A percentile compares a stretch with the other conserved stretches of the same genome.
These are phyloP conservation scores for Colletotrichum tamarilloi DNA, from an alignment of 2,329 filamentous ascomycete species.

Conservation along the genomic window DNA sequence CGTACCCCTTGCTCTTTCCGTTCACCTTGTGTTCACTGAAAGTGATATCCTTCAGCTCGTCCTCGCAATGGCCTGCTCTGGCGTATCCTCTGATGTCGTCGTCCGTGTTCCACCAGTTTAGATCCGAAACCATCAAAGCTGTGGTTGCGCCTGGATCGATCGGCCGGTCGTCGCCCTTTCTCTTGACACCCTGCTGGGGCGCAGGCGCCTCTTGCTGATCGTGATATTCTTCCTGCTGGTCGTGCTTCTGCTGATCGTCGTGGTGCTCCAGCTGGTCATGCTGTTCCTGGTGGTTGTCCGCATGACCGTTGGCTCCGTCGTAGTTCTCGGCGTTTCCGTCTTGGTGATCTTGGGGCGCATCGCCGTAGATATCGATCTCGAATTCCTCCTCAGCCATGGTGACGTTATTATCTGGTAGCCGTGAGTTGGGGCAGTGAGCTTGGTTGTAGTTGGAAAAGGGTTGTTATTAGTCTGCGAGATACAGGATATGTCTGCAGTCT, in stretches of 20 bases:
- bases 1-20: constrained; percentile 96
- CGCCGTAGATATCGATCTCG: constrained; percentile 79
- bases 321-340: constrained; percentile 51
- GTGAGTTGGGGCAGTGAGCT: constrained; percentile 27
- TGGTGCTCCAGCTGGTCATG: constrained; percentile 40
- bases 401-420: constrained; percentile 37
- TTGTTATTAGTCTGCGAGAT: constrained; percentile 43
- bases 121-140: constrained; percentile 86
- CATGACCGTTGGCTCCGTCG: constrained; percentile 40
- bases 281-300: constrained; percentile 52
- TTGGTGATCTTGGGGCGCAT: constrained; percentile 57
- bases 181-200: constrained; percentile 67
- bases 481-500: constrained; percentile 53
- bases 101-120: constrained; percentile 97
- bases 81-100: constrained; percentile 93
- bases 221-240: constrained; percentile 41
- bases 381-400: constrained; percentile 77
- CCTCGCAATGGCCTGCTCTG: constrained; percentile 81
- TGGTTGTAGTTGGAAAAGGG: constrained; percentile 31
- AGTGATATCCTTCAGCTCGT: constrained; percentile 89
- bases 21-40: constrained; percentile 99
- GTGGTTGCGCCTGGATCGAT: constrained; percentile 71
- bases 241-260: constrained; percentile 54
- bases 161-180: constrained; percentile 69
- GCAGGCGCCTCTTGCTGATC: constrained; percentile 41